Evolutionary conservation across 2,329 filamentous ascomycete species (phyloP), one percentile per base, ranked within the genome.

Genomic region (Sodiomyces alkalinus): DNA sequence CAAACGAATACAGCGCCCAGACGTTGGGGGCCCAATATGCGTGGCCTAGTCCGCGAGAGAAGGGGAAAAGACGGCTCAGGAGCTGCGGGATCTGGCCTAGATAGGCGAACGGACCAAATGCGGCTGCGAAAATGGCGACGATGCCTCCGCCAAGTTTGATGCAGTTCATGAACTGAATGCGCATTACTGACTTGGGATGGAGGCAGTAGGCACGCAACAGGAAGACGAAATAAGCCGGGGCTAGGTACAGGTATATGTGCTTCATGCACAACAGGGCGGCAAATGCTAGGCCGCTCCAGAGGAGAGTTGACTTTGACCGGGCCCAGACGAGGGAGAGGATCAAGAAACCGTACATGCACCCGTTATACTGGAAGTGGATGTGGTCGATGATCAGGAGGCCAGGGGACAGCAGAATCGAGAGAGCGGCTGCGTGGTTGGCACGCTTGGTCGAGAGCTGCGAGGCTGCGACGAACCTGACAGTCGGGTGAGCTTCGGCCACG

Each of bases 321-420:
- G 85, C 83, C 33, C 92, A 58, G 2, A 92, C 79, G 26, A 98
- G 65, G 3, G 90, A 96, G 30, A 87, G 63, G 20, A 96, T 69
- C 28, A 98, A 62, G 23, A 96, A 60, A 20, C 90, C 90, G 49
- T 96, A 98, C 55, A 98, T 73, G 55, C 86, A 85, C 22, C 90
- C 87, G 58, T 98, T 98, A 60, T 98, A 98, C 60, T 98, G 90
- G 52, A 98, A 98, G 52, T 94, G 86, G 39, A 94, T 87, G 51
- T 98, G 90, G 47, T 98, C 90, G 51, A 98, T 96, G 48, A 98
- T 92, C 34, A 98, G 64, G 19, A 98, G 69, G 2, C 87, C 90
- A 0, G 90, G 90, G 1, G 86, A 96, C 9, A 96, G 69, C 4
- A 96, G 60, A 33, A 98, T 75, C 1, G 87, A 94, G 31, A 96